phyloP scores from a whole-genome alignment of 345 rosid genomes.

The Brassica cretica region DNA sequence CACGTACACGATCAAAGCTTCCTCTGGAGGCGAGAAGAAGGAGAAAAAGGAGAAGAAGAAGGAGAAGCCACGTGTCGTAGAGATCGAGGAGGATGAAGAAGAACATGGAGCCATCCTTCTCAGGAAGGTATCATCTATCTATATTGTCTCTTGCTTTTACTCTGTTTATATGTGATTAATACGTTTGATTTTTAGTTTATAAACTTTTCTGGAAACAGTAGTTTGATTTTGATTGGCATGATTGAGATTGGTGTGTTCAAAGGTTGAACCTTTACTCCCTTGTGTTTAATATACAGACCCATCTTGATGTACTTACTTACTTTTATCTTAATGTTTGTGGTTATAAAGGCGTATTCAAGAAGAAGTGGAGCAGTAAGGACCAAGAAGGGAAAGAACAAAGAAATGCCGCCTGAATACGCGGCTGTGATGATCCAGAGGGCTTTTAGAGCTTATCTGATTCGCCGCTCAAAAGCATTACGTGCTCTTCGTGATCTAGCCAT shows the following conservation, averaged over 20 bases:
- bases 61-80: constrained; percentile 60
- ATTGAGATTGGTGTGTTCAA: constrained; percentile 12
- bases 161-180: constrained; percentile 2
- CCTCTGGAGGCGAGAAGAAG: constrained; percentile 50
- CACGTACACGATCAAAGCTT: constrained; percentile 63
- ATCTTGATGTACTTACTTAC: constrained; percentile 10
- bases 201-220: background rate
- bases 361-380: constrained; percentile 56
- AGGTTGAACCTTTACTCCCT: constrained; percentile 18
- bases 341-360: constrained; percentile 69
- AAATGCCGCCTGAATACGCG: constrained; percentile 73
- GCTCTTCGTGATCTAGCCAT: constrained; percentile 89
- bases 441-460: constrained; percentile 78
- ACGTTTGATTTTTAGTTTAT: background rate
- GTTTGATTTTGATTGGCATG: constrained; percentile 5
- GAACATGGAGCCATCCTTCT: constrained; percentile 53
- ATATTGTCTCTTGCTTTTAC: background rate
- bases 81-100: constrained; percentile 56
- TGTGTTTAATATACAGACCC: background rate
- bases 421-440: constrained; percentile 77
- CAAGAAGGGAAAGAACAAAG: constrained; percentile 76
- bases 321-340: constrained; percentile 1
- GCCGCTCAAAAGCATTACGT: constrained; percentile 76
- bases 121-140: constrained; percentile 52
- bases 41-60: constrained; percentile 48